Percentiles rank a stretch among this genome's conserved stretches.
Conservation (phyloP, 1,139 yeast species). For the Debaryomycetaceae sp. region DNA sequence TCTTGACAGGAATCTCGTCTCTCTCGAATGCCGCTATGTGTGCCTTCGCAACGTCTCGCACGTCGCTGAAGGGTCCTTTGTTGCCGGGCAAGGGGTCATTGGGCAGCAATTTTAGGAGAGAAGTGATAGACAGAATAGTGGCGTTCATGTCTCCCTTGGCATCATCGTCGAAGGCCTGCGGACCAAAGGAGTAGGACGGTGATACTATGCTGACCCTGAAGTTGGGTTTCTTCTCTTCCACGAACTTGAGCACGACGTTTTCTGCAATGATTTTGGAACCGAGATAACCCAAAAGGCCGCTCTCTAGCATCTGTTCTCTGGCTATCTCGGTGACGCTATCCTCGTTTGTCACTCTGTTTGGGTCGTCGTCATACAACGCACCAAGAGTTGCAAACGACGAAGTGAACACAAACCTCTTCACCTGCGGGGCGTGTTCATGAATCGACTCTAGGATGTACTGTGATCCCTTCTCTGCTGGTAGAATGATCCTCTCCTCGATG, state of each 20-base stretch:
- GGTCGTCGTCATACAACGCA: slow-evolving; percentile 9
- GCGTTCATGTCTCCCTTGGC: slow-evolving; percentile 25
- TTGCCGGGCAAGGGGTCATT: slow-evolving; percentile 7
- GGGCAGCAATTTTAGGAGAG: slow-evolving; percentile 11
- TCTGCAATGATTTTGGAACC: slow-evolving; percentile 54
- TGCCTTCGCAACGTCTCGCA: slow-evolving; percentile 36
- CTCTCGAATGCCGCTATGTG: slow-evolving; percentile 29
- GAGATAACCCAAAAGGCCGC: slow-evolving; percentile 32
- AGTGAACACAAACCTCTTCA: slow-evolving; percentile 34
- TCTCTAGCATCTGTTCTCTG: slow-evolving; percentile 22
- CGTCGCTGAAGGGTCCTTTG: slow-evolving; percentile 34
- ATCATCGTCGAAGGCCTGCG: slow-evolving; percentile 23
- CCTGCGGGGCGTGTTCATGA: slow-evolving; percentile 19
- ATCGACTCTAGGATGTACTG: slow-evolving; percentile 30
- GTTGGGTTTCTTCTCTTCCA: slow-evolving; percentile 25
- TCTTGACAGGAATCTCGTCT: slow-evolving; percentile 18
- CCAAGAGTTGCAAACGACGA: slow-evolving; percentile 27
- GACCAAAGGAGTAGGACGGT: slow-evolving; percentile 53
- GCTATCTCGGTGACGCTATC: slow-evolving; percentile 7
- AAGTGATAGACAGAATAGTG: slow-evolving; percentile 26
- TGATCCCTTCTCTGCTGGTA: slow-evolving; percentile 43
- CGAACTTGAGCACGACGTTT: slow-evolving; percentile 32
- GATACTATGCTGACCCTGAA: slow-evolving; percentile 39
- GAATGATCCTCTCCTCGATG: slow-evolving; percentile 35
- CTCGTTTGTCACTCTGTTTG: slow-evolving; percentile 1